Percentiles rank a stretch among this genome's conserved stretches.
Conservation (phyloP, 2,329 filamentous ascomycete genomes). For the Lachnellula suecica region DNA sequence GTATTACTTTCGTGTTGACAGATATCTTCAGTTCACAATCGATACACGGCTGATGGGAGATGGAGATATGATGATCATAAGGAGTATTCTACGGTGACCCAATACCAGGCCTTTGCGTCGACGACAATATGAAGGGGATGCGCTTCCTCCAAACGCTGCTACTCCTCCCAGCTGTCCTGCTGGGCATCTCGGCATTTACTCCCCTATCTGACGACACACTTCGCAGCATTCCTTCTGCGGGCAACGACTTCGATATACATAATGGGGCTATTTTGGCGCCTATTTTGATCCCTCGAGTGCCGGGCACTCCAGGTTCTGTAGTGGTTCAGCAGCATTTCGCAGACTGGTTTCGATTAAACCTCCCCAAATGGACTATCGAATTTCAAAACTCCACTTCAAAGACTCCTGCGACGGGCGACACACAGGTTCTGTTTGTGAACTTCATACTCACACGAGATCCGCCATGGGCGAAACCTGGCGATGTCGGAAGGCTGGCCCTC, state of each 20-base stretch:
- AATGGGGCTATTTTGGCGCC: slow-evolving; percentile 77
- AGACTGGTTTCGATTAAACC: slow-evolving; percentile 71
- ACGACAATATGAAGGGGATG: slow-evolving; percentile 16
- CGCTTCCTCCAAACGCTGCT: slow-evolving; percentile 15
- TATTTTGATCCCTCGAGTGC: slow-evolving; percentile 84
- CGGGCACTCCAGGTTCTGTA: slow-evolving; percentile 75
- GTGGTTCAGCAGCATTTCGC: slow-evolving; percentile 79
- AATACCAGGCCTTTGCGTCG: slow-evolving; percentile 20
- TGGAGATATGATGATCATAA: slow-evolving; percentile 24
- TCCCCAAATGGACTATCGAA: slow-evolving; percentile 77
- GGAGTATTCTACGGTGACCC: slow-evolving; percentile 11
- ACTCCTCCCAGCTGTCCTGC: slow-evolving; percentile 15
- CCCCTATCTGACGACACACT: slow-evolving; percentile 74
- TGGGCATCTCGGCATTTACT: slow-evolving; percentile 26
- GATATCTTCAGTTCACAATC: neutral
- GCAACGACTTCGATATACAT: slow-evolving; percentile 75
- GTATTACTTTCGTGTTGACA: neutral
- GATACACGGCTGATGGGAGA: too few relatives aligned
- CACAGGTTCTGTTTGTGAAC: slow-evolving; percentile 79
- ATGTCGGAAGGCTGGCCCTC: slow-evolving; percentile 78
- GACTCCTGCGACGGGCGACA: slow-evolving; percentile 72
- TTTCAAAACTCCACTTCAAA: slow-evolving; percentile 89
- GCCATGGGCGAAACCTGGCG: slow-evolving; percentile 72
- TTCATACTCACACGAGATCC: slow-evolving; percentile 86
- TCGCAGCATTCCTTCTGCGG: slow-evolving; percentile 67